Conservation (phyloP, 1,284 basidiomycete genomes). For the Ceratobasidium sp. region DNA sequence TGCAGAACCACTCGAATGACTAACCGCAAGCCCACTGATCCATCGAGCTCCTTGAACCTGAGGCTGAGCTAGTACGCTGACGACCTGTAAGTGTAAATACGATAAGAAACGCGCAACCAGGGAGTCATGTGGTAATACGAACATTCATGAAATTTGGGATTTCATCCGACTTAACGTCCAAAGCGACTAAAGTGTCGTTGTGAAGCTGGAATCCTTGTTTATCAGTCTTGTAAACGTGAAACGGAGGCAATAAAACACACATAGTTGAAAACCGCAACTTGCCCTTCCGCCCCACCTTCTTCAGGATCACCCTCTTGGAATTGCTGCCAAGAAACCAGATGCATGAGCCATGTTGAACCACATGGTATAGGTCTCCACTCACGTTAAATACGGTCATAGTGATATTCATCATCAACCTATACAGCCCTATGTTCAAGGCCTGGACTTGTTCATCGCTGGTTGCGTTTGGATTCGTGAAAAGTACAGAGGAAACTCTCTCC, state of each 20-base stretch:
- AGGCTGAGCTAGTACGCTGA: conserved; percentile 12
- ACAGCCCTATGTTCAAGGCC: conserved; percentile 16
- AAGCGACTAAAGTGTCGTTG: conserved; percentile 16
- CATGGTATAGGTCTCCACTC: not conserved
- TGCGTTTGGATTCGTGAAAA: not conserved
- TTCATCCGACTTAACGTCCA: not conserved
- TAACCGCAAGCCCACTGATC: conserved; percentile 37
- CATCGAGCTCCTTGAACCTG: conserved; percentile 37
- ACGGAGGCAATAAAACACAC: not conserved
- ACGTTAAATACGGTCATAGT: conserved; percentile 19
- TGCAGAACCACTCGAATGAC: not conserved
- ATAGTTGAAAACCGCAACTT: conserved; percentile 18
- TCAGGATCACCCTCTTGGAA: conserved; percentile 1
- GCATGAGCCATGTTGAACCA: not conserved
- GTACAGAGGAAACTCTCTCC: not conserved
- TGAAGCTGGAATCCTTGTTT: not conserved
- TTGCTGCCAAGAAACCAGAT: conserved; percentile 8
- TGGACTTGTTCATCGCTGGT: not conserved
- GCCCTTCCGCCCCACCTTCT: not conserved
- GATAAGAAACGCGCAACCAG: not conserved
- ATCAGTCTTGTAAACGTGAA: conserved; percentile 2
- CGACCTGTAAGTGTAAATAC: not conserved
- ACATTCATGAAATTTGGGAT: conserved; percentile 17
- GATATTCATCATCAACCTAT: conserved; percentile 37
- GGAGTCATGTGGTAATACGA: not conserved